Conservation (phyloP, 257 asterid species). For the Jacaranda mimosifolia region DNA sequence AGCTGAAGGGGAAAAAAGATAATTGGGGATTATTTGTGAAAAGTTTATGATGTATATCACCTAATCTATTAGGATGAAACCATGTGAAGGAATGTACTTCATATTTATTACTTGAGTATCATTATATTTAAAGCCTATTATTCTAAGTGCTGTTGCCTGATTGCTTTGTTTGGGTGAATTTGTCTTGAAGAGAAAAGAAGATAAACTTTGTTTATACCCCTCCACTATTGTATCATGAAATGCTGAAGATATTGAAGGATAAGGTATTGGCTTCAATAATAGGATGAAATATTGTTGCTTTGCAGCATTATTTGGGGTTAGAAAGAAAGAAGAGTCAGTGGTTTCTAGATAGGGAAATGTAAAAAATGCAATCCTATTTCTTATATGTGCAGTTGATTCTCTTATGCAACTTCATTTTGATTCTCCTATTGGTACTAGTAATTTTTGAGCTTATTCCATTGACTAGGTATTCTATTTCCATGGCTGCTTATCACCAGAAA, state of each 20-base stretch:
- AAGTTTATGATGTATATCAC: background rate
- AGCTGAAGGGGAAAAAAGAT: background rate
- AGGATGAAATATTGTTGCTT: conserved; percentile 11
- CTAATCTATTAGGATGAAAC: conserved; percentile 5
- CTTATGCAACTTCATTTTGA: conserved; percentile 16
- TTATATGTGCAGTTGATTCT: conserved; percentile 23
- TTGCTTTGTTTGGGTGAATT: conserved; percentile 21
- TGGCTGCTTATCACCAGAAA: conserved; percentile 12
- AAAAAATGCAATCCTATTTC: conserved; percentile 6
- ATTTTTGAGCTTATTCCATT: conserved; percentile 21
- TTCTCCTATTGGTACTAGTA: conserved; percentile 17
- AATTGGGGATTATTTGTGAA: background rate
- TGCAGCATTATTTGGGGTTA: conserved; percentile 5
- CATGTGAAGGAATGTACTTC: conserved; percentile 18
- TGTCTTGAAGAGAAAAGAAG: conserved; percentile 2
- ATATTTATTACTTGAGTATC: conserved; percentile 3
- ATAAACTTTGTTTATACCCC: background rate
- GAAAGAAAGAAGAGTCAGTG: conserved; percentile 19
- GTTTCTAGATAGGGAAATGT: conserved; percentile 3
- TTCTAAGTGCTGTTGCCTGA: conserved; percentile 9
- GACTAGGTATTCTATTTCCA: conserved; percentile 2
- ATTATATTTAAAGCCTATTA: background rate
- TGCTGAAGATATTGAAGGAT: background rate
- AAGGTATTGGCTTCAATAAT: conserved; percentile 22
- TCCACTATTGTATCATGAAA: conserved; percentile 12